Evolutionary conservation across 495 filamentous ascomycete genomes (phyloP), one percentile per base, ranked within the genome.

Genomic region (Geoglossum glabrum): DNA sequence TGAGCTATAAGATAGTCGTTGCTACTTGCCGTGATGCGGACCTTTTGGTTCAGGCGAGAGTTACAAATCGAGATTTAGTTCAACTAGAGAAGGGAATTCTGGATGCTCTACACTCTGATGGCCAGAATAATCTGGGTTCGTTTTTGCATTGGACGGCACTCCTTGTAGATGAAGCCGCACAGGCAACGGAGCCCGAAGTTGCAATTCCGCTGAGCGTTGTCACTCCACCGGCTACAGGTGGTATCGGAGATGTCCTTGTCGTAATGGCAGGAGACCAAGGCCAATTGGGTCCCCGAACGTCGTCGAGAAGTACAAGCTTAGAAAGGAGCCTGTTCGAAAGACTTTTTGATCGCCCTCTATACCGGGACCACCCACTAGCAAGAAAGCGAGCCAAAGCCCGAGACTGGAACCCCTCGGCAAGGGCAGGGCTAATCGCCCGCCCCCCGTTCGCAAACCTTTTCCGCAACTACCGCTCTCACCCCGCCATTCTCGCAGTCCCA

Each of bases 401-500:
- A 21, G 40, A 45, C 10, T 45, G 40, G 40, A 21, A 1, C 3
- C 40, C 17, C n/a, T 45, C 40, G 23, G 59, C 66, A 34, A 67
- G 61, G 46, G 50, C 51, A 11, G 63, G 64, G 55, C 70, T 68
- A 25, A 73, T 73, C 49, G 58, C 70, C 15, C 70, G 70, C 6
- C 74, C 77, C 28, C 66, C 76, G 1, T 80, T 80, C 59, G 65
- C 72, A 34, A 78, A 78, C 52, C 68, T 80, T 0, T 71, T 73
- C n/a, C 67, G 73, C n/a, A 80, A 80, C 61, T 79, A 79, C 62
- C 73, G 77, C 50, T 78, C 76, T 21, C 77, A 80, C 60, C 73
- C 75, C 3, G 70, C 77, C 47, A 79, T 80, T 60, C 64, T 80
- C 23, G 72, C 76, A 0, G 67, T 76, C 17, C 76, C 76, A 6